These are phyloP conservation scores for Pinus taeda DNA, from an alignment of 75 land plant genomes.

Conservation along the genomic window DNA sequence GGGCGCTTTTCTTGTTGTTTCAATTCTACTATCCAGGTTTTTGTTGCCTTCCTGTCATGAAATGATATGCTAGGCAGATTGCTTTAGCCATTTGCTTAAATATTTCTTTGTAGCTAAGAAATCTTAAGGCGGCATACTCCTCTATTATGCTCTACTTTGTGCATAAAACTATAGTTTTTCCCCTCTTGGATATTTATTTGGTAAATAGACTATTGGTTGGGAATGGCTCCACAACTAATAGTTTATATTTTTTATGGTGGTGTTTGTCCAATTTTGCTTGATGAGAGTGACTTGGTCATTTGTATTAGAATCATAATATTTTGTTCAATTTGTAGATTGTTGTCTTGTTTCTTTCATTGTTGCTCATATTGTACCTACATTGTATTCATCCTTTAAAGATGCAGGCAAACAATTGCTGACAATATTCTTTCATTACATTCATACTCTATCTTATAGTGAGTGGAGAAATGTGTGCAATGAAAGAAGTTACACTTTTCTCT, in stretches of 20 bases:
- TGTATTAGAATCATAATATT: neutral
- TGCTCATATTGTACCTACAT: neutral
- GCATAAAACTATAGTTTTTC: too few relatives aligned
- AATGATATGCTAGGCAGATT: neutral
- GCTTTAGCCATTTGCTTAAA: neutral
- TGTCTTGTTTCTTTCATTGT: neutral
- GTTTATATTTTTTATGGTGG: too few relatives aligned
- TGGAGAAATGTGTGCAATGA: slow-evolving; percentile 97
- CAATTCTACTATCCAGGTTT: neutral
- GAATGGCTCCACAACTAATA: too few relatives aligned
- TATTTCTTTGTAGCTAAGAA: neutral
- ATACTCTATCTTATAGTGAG: slow-evolving; percentile 49
- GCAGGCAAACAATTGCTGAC: neutral
- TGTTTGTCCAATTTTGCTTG: too few relatives aligned
- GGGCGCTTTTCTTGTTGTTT: too few relatives aligned
- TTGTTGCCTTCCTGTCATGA: too few relatives aligned
- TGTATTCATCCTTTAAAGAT: neutral
- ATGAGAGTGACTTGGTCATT: too few relatives aligned
- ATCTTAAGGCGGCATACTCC: neutral
- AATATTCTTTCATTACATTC: neutral
- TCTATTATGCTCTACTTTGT: too few relatives aligned
- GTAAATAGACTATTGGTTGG: too few relatives aligned
- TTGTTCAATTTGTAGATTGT: neutral
- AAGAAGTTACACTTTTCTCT: slow-evolving; percentile 73
- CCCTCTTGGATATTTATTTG: too few relatives aligned